These are phyloP conservation scores for Arabidopsis hybrid DNA, from an alignment of 441 rosid genomes.

Conservation along the genomic window DNA sequence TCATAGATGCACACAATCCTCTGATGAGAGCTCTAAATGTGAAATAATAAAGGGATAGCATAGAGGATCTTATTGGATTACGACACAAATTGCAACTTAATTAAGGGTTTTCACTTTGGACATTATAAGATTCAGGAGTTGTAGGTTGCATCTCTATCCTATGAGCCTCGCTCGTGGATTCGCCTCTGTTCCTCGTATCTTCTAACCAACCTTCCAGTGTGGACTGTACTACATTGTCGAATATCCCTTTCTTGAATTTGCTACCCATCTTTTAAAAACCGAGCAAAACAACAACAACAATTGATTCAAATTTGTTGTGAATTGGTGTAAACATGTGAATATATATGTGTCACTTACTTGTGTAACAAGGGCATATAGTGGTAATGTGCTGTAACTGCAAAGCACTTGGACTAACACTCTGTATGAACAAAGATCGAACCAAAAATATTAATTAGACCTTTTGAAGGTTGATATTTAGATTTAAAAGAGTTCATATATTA, in stretches of 20 bases:
- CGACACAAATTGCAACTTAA: neutral
- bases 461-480: neutral
- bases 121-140: conserved; percentile 28
- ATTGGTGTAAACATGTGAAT: neutral
- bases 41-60: neutral
- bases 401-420: conserved; percentile 84
- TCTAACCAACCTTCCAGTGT: conserved; percentile 45
- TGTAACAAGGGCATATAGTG: conserved; percentile 77
- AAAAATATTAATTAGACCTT: neutral
- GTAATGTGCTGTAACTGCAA: conserved; percentile 91
- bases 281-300: neutral
- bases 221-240: conserved; percentile 39
- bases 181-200: conserved; percentile 16
- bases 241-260: conserved; percentile 55
- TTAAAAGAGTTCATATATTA: conserved; percentile 30
- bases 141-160: conserved; percentile 32
- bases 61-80: conserved; percentile 2
- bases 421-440: conserved; percentile 29
- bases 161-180: conserved; percentile 35
- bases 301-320: neutral
- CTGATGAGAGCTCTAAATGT: neutral
- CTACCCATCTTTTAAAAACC: conserved; percentile 66
- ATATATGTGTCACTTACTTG: conserved; percentile 52
- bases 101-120: conserved; percentile 22
- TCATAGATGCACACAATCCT: neutral